Base-by-base conservation (phyloP, 169 alveolate genomes). In the Neospora caninum region DNA sequence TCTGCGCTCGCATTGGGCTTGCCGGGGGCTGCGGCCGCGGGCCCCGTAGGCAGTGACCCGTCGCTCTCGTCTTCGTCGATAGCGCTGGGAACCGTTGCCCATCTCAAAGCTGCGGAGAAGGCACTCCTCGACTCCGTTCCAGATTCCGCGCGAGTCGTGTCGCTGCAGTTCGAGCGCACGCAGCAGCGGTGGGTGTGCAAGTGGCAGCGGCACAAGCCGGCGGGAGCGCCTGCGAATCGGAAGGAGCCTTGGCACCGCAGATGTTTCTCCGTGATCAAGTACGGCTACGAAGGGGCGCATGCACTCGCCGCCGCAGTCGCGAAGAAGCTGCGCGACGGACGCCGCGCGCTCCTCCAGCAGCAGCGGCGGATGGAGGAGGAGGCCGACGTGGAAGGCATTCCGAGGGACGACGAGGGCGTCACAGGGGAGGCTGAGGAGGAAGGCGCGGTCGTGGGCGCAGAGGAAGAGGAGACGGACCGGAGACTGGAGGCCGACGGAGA, bases 171-270 rank as follows among this genome's bases (percentile, higher is more conserved):
- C 49, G 95, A 93, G 86, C 54, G 93, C 58, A 93, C 95, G 45
- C 95, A 93, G 91, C 95, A 93, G 36, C 88, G 95, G 43, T 93
- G 95, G 95, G 95, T 93, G 39, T 93, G 95, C 89, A 93, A 93
- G 91, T 93, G 95, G 95, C 80, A 86, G 93, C 93, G 84, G 83
- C 83, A 86, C 43, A 7, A 42, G 42, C 92, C 92, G 10, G 78
- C 92, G 49, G 93, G 69, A 20, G 43, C 69, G n/a, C 69, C 67
- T 9, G 53, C 89, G 69, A 42, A 29, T 27, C 39, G 45, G n/a
- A 78, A 78, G 86, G 45, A n/a, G 45, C 86, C 86, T n/a, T 93
- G 95, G 95, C 92, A 93, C 53, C 41, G 95, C 18, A 88, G 95
- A 31, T 93, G 95, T 80, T 93, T 93, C 49, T 93, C 95, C 29